A percentile compares a stretch with the other conserved stretches of the same genome.
phyloP scores from a whole-genome alignment of 805 yeast genomes.

The Blastobotrys americana region DNA sequence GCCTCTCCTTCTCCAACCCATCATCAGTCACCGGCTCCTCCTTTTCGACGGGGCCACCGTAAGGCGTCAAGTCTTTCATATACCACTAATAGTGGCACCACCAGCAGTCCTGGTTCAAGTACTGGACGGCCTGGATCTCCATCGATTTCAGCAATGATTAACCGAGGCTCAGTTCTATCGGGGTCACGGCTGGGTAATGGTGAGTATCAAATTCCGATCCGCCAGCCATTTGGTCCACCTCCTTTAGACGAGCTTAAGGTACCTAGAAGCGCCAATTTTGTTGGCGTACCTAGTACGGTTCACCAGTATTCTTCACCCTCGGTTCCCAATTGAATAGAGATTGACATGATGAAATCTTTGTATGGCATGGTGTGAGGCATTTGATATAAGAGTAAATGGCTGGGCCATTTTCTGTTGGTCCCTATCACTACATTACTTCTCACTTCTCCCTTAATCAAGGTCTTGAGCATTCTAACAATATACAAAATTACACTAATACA shows the following conservation, averaged over 20 bases:
- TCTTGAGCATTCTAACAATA: too few relatives aligned
- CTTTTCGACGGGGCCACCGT: conserved; percentile 22
- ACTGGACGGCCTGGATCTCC: background rate
- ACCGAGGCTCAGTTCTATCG: background rate
- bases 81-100: conserved; percentile 8
- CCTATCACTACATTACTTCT: too few relatives aligned
- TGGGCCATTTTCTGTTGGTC: too few relatives aligned
- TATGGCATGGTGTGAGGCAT: too few relatives aligned
- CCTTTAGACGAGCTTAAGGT: conserved; percentile 27
- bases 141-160: background rate
- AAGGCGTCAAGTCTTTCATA: conserved; percentile 24
- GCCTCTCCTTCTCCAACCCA: background rate
- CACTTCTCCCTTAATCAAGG: too few relatives aligned
- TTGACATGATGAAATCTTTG: too few relatives aligned
- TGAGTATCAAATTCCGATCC: conserved; percentile 22
- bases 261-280: conserved; percentile 21
- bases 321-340: background rate
- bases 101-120: background rate
- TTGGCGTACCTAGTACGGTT: background rate
- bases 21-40: conserved; percentile 6
- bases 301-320: background rate
- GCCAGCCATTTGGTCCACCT: conserved; percentile 32
- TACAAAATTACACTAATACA: too few relatives aligned
- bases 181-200: conserved; percentile 9
- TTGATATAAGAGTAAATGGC: too few relatives aligned